These are phyloP conservation scores for Platanthera guangdongensis DNA, from an alignment of 106 monocot genomes.

Conservation along the genomic window DNA sequence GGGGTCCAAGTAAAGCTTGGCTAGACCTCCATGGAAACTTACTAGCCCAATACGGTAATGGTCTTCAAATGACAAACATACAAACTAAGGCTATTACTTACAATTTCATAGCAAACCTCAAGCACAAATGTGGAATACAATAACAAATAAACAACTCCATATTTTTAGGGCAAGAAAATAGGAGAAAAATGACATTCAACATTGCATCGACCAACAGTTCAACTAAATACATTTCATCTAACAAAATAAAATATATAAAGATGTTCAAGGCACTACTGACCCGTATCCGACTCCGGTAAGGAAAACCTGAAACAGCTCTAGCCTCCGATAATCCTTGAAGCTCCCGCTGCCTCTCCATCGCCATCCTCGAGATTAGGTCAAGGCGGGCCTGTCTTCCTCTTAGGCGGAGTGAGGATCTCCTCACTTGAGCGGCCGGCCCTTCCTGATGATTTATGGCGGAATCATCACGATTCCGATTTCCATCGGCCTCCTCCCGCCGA, in stretches of 20 bases:
- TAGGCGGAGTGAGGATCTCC: constrained; percentile 50
- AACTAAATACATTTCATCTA: background rate
- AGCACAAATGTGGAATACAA: background rate
- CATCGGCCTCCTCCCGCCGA: constrained; percentile 22
- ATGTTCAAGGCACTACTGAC: constrained; percentile 18
- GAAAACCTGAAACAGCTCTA: constrained; percentile 79
- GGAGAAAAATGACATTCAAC: background rate
- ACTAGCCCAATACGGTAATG: no score
- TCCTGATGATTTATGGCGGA: constrained; percentile 29
- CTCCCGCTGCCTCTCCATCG: constrained; percentile 73
- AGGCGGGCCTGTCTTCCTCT: constrained; percentile 70
- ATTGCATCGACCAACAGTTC: background rate
- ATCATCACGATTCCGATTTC: constrained; percentile 12
- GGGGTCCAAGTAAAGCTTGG: no score
- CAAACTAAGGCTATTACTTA: background rate
- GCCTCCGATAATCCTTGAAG: constrained; percentile 79
- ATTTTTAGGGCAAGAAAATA: background rate
- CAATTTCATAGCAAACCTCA: background rate
- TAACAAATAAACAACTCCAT: background rate
- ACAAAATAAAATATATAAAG: background rate
- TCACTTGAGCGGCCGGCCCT: constrained; percentile 28
- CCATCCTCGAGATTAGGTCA: constrained; percentile 74
- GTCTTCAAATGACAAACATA: background rate
- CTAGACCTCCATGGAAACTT: no score
- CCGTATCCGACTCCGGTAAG: constrained; percentile 87